Base-by-base conservation (phyloP, 163 green algal genomes). In the Scenedesmus sp. region DNA sequence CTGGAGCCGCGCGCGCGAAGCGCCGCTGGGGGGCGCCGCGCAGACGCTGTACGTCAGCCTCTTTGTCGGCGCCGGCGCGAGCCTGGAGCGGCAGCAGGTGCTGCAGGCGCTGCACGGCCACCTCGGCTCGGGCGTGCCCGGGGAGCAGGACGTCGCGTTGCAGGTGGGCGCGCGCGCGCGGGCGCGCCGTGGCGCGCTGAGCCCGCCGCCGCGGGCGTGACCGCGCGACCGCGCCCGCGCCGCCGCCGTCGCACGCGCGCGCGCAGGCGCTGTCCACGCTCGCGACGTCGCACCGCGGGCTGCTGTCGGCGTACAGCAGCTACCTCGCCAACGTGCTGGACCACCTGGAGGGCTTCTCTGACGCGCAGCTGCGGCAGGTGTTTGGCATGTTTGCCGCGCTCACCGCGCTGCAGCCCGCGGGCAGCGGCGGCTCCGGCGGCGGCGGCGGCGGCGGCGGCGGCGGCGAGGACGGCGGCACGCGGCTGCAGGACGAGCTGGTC, bases 341-440 rank as follows among this genome's bases (percentile, higher is more conserved):
- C 65, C 78, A 88, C 65, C 64, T 88, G 56, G 84, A 86, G 26
- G 53, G 39, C 80, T 88, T 88, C 60, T 72, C 24, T 44, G 42
- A 83, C 47, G 20, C 15, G 5, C 84, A 88, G 84, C 65, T 88
- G 75, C 58, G 50, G 24, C 34, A 33, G 26, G 42, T 88, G 63
- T 86, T 87, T 17, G 70, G 64, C 54, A 73, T 78, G 76, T 73
- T 83, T 65, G 65, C 76, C 24, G 58, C 65, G 39, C 57, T 83
- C 22, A 83, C 66, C 7, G 57, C 75, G 26, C 28, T 60, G 60
- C 45, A 72, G 31, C 47, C 60, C 31, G 72, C 22, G 6, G n/a
- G 56, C 26, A 64, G 26, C 18, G 9, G 18, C 18, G 24, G 6
- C 56, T 15, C 10, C 56, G 56, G 56, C 56, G 3, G 56, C 5